Base-by-base conservation (phyloP, 108 stramenopile genomes). In the Skeletonema costatum region DNA sequence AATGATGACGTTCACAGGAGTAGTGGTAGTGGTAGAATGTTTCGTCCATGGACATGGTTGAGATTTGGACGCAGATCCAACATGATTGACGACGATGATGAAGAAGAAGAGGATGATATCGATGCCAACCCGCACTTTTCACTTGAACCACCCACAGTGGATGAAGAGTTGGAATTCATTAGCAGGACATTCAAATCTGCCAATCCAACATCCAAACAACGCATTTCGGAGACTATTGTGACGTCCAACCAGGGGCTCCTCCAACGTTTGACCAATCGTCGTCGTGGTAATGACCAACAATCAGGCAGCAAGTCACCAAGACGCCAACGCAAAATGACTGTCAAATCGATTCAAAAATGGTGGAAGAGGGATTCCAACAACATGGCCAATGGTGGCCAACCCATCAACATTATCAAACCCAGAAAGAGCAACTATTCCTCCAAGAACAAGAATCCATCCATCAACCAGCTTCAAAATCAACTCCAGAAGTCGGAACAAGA, bases 161-260 rank as follows among this genome's bases (percentile, higher is more conserved):
- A 79, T 50, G 78, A 79, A 50, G 79, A 80, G 32, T 70, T 80
- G 53, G 31, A 80, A 12, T 80, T 74, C 50, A 42, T 80, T 30
- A 60, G 69, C 17, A 51, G 69, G 12, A 46, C 60, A 36, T 80
- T 80, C 44, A 61, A 73, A 41, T 56, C 78, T 25, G 65, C 70
- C 60, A 79, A 79, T 66, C 78, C 73, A 29, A 33, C 63, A 16
- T 68, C 71, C 38, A 62, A 58, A 44, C 30, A 73, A 14, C 60
- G 68, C 14, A 69, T 73, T 25, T 51, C 79, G 6, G 63, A 69
- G 66, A 63, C 60, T 46, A 61, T 73, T 39, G 38, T 30, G n/a
- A 36, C 17, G 8, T n/a, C 39, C 5, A 39, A 38, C 32, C 70
- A 14, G 14, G 48, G 29, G 16, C 33, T n/a, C 21, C 11, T 60